Percentiles rank a stretch among this genome's conserved stretches.
Conservation (phyloP, 164 flowering plant species). For the Sedum album region DNA sequence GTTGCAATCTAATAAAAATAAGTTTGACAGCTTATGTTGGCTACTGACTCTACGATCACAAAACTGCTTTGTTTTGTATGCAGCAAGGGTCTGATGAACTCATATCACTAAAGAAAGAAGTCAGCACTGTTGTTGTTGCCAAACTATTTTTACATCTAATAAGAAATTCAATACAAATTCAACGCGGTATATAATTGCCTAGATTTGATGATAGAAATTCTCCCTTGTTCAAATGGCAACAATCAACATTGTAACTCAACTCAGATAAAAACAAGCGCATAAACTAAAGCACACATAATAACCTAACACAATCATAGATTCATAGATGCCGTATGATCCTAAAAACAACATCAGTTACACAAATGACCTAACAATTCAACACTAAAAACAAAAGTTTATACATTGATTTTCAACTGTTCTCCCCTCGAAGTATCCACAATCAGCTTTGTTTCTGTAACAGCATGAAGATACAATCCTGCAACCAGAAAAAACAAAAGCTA, state of each 20-base stretch:
- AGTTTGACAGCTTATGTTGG: background rate
- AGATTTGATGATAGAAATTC: background rate
- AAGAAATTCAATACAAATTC: background rate
- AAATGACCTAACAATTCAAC: background rate
- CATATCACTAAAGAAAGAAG: background rate
- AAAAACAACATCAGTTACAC: background rate
- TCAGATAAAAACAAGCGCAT: background rate
- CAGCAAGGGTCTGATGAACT: background rate
- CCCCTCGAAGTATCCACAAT: slow-evolving; percentile 87
- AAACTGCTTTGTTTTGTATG: background rate
- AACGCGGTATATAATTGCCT: background rate
- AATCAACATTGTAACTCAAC: background rate
- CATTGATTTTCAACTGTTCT: slow-evolving; percentile 66
- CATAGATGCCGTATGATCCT: background rate
- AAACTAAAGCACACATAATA: background rate
- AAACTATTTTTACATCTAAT: background rate
- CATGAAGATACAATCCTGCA: slow-evolving; percentile 65
- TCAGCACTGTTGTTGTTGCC: background rate
- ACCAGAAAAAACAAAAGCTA: slow-evolving; percentile 5
- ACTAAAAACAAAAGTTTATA: slow-evolving; percentile 13
- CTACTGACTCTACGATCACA: too few species aligned
- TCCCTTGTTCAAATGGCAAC: background rate
- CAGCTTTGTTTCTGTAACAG: slow-evolving; percentile 70
- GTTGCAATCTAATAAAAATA: background rate
- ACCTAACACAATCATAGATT: background rate